Evolutionary conservation across 805 yeast genomes (phyloP).

Genomic region (Candida nonsorbophila): DNA sequence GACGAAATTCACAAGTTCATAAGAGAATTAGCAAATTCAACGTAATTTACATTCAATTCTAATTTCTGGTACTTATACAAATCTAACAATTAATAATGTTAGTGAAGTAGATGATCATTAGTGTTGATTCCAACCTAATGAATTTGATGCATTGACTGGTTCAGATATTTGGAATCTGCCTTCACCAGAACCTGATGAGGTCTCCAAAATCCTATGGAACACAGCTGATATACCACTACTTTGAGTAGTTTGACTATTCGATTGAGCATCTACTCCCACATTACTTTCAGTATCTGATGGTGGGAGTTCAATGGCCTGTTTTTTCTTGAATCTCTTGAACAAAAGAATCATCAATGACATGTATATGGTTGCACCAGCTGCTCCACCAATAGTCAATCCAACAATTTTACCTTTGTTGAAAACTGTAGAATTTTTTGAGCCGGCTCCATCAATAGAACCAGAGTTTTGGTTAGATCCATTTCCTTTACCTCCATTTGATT

Average conservation of each 20-base stretch:
- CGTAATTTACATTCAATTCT: slow-evolving; percentile 1
- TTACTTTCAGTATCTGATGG: slow-evolving; percentile 36
- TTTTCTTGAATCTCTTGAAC: slow-evolving; percentile 45
- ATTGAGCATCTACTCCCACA: slow-evolving; percentile 19
- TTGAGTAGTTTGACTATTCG: slow-evolving; percentile 9
- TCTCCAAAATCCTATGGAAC: slow-evolving; percentile 18
- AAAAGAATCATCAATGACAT: slow-evolving; percentile 54
- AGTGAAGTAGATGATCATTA: no score
- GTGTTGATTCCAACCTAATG: slow-evolving; percentile 58
- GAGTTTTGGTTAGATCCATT: slow-evolving; percentile 11
- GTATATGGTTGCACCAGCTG: slow-evolving; percentile 68
- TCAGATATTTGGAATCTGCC: slow-evolving; percentile 43
- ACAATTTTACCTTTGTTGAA: slow-evolving; percentile 44
- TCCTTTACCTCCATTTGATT: slow-evolving; percentile 10
- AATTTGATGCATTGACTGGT: slow-evolving; percentile 66
- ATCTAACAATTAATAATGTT: neutral
- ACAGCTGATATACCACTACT: slow-evolving; percentile 22
- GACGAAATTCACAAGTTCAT: slow-evolving; percentile 33
- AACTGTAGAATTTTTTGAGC: slow-evolving; percentile 6
- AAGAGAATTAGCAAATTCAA: neutral
- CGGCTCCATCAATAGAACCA: slow-evolving; percentile 31
- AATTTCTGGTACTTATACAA: neutral
- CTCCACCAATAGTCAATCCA: slow-evolving; percentile 80
- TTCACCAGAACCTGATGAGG: slow-evolving; percentile 8
- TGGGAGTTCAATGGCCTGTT: slow-evolving; percentile 33